Evolutionary conservation across 768 basidiomycete species (phyloP).

Genomic region (Pulveroboletus sp.): DNA sequence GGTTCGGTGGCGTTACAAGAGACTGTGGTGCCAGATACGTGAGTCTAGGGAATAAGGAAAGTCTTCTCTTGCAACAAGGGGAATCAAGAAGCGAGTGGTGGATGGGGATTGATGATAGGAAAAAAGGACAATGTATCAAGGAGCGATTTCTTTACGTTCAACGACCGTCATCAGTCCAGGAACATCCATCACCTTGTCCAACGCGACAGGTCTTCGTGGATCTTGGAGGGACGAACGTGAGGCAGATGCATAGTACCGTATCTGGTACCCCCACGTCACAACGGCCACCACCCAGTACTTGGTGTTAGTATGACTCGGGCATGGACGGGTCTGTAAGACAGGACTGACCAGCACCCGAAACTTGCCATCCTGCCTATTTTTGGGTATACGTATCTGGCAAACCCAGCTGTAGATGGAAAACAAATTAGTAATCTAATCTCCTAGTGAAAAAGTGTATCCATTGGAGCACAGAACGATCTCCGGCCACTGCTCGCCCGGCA

Average conservation of each 20-base stretch:
- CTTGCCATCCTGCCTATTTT: constrained; percentile 41
- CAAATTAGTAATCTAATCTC: constrained; percentile 1
- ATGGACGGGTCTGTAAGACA: background rate
- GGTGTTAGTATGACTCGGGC: background rate
- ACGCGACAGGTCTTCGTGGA: constrained; percentile 56
- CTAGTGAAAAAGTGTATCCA: background rate
- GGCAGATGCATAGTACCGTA: constrained; percentile 58
- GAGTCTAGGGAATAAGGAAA: constrained; percentile 7
- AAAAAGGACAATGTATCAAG: constrained; percentile 6
- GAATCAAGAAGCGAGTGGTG: too few species aligned
- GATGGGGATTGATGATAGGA: background rate
- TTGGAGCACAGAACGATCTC: background rate
- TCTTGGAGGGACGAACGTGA: constrained; percentile 49
- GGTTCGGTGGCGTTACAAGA: background rate
- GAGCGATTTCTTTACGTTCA: constrained; percentile 33
- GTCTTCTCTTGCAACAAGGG: background rate
- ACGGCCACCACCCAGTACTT: background rate
- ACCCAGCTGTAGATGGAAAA: constrained; percentile 46
- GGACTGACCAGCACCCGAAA: constrained; percentile 57
- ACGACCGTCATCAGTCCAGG: constrained; percentile 76
- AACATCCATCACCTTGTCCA: constrained; percentile 56
- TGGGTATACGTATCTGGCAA: constrained; percentile 54
- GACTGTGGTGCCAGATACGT: background rate
- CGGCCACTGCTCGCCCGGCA: background rate
- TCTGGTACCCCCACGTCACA: constrained; percentile 33